These are phyloP conservation scores for Phytopythium sindhum DNA, from an alignment of 352 stramenopile species.

Conservation along the genomic window DNA sequence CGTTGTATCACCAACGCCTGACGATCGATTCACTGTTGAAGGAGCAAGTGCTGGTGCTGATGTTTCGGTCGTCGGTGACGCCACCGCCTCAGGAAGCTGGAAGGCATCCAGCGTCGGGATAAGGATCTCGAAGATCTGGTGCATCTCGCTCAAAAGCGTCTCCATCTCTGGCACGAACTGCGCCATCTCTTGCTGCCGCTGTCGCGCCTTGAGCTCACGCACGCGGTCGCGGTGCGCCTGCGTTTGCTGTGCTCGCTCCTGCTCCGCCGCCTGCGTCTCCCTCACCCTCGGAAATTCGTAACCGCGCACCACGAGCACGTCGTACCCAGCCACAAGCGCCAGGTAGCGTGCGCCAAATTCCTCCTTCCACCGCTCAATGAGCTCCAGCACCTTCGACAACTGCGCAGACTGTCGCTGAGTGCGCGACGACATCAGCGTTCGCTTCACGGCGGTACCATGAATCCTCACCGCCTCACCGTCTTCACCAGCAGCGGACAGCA, in stretches of 20 bases:
- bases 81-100: slow-evolving; percentile 15
- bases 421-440: not conserved
- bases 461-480: slow-evolving; percentile 9
- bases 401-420: slow-evolving; percentile 19
- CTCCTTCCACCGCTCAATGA: slow-evolving; percentile 65
- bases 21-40: not conserved
- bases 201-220: slow-evolving; percentile 20
- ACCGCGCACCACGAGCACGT: slow-evolving; percentile 38
- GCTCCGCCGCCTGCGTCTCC: not conserved
- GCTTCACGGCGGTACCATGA: not conserved
- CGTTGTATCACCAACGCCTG: not conserved
- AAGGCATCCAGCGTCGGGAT: slow-evolving; percentile 73
- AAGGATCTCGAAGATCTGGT: slow-evolving; percentile 72
- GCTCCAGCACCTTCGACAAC: slow-evolving; percentile 29
- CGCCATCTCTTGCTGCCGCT: slow-evolving; percentile 44
- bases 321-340: slow-evolving; percentile 47
- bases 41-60: not conserved
- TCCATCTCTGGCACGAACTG: slow-evolving; percentile 59
- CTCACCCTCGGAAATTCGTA: slow-evolving; percentile 45
- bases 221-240: slow-evolving; percentile 28
- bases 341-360: slow-evolving; percentile 57
- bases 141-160: slow-evolving; percentile 59
- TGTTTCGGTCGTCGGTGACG: not conserved
- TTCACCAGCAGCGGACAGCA: slow-evolving; percentile 46
- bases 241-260: slow-evolving; percentile 15